A percentile compares a stretch with the other conserved stretches of the same genome.
phyloP scores from a whole-genome alignment of 495 filamentous ascomycete genomes.

The Pseudomonodictys pantanalensis region DNA sequence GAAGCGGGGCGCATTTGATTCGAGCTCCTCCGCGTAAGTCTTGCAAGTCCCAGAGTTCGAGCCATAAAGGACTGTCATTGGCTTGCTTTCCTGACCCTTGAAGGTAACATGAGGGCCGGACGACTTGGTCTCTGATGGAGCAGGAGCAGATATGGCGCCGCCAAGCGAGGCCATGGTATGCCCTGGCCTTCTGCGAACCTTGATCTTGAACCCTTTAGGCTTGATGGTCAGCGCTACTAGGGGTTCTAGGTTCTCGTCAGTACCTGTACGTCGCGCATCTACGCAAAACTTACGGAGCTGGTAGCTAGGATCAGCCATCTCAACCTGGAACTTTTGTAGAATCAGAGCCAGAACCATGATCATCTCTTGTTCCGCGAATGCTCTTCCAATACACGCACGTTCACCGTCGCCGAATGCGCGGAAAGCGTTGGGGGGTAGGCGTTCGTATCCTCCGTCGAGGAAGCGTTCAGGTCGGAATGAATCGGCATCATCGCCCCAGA shows the following conservation, averaged over 20 bases:
- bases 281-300: constrained; percentile 2
- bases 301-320: constrained; percentile 24
- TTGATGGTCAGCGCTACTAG: constrained; percentile 17
- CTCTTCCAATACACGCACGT: constrained; percentile 22
- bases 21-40: constrained; percentile 13
- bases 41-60: constrained; percentile 23
- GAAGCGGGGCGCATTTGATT: constrained; percentile 8
- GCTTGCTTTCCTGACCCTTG: not conserved
- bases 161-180: not conserved
- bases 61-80: constrained; percentile 19
- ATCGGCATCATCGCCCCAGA: constrained; percentile 25
- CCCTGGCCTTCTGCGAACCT: constrained; percentile 12
- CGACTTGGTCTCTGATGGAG: not conserved
- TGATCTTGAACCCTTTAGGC: constrained; percentile 25
- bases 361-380: constrained; percentile 18
- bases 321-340: constrained; percentile 20
- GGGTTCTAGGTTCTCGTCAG: not conserved
- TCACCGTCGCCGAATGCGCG: constrained; percentile 23
- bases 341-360: constrained; percentile 12
- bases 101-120: too few relatives aligned
- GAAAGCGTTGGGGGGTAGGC: constrained; percentile 12
- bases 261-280: not conserved
- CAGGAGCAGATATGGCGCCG: not conserved
- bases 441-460: constrained; percentile 13
- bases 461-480: constrained; percentile 16